These are phyloP conservation scores for Mycena latifolia DNA, from an alignment of 768 basidiomycete genomes.

Conservation along the genomic window DNA sequence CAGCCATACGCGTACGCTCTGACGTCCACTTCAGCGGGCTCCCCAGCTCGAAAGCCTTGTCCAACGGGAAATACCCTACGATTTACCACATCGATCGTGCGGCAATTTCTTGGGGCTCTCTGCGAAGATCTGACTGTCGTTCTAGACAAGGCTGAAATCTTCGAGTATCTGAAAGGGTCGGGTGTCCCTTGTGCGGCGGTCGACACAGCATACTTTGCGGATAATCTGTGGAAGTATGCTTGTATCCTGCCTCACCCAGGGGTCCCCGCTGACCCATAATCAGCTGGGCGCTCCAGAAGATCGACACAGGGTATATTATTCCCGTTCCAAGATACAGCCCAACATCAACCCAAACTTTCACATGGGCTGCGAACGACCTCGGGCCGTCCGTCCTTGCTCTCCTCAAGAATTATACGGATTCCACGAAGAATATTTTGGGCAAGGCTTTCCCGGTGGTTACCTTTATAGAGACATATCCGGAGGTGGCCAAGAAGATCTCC, in stretches of 20 bases:
- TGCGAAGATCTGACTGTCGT: background rate
- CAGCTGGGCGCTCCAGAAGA: slow-evolving; percentile 21
- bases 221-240: slow-evolving; percentile 3
- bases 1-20: background rate
- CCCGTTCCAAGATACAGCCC: slow-evolving; percentile 16
- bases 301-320: slow-evolving; percentile 16
- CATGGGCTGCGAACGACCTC: slow-evolving; percentile 29
- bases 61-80: background rate
- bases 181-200: background rate
- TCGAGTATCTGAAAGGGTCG: background rate
- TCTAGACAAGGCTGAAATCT: background rate
- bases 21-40: background rate
- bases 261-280: background rate
- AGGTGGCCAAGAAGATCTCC: slow-evolving; percentile 29
- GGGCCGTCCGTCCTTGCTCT: slow-evolving; percentile 30
- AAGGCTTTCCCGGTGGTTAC: slow-evolving; percentile 31
- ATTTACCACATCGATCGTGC: background rate
- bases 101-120: background rate
- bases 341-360: slow-evolving; percentile 19
- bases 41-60: background rate
- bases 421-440: slow-evolving; percentile 15
- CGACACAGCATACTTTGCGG: background rate
- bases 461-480: slow-evolving; percentile 20
- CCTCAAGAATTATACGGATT: slow-evolving; percentile 26
- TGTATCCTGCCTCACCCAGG: no score